Base-by-base conservation (phyloP, 2,329 filamentous ascomycete genomes). In the Talaromyces islandicus region DNA sequence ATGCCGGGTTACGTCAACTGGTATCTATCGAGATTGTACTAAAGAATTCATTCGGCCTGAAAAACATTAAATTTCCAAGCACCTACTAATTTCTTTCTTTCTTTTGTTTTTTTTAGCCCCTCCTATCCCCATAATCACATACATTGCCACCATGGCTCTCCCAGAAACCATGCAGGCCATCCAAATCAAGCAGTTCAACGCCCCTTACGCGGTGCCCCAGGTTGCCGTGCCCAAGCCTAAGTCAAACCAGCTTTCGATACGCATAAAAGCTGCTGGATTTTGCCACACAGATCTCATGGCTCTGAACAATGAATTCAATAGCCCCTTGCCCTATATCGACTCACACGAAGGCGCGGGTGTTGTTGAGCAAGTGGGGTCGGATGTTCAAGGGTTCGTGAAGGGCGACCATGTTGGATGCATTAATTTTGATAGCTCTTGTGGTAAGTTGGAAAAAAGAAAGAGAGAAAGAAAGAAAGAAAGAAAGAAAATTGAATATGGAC, bases 201-300 rank as follows among this genome's bases (percentile, higher is more conserved):
- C 80, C 63, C 83, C 83, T 6, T 86, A 87, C 70, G 67, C 78
- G 56, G 73, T 86, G 61, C 77, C 78, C 65, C 71, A 75, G 17
- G 69, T 86, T 32, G 75, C 78, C 12, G 77, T 81, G 0, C 83
- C 83, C 7, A 29, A 35, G 4, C 78, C 85, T 17, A 69, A 72
- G 4, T 76, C 80, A 0, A 66, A 81, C 64, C 84, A 87, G 63
- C 73, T 88, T n/a, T 78, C 87, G 38, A 76, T 87, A 66, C 85
- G 84, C 69, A 75, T 85, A 56, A 83, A 82, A 58, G 83, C 83
- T 17, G 84, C 82, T 10, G 85, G 82, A 1, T 79, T 85, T 67
- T 87, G 85, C 73, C 85, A 88, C 73, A 87, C 85, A 0, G 85
- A 87, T 72, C 70, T 71, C 62, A 84, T 86, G 81, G 82, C 85